phyloP scores from a whole-genome alignment of 495 filamentous ascomycete species.

The Podospora pseudopauciseta region DNA sequence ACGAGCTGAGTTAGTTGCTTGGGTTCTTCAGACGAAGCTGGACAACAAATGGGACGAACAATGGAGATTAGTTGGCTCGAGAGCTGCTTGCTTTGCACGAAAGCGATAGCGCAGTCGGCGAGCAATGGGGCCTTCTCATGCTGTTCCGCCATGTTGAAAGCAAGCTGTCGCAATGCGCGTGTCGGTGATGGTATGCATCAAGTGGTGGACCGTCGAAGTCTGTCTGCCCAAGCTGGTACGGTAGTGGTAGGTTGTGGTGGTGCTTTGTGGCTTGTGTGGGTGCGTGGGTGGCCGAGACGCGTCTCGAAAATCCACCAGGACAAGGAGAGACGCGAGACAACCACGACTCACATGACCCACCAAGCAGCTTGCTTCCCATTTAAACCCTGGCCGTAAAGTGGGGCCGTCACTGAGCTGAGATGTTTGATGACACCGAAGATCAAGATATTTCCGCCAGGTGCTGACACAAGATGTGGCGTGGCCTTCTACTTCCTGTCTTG shows the following conservation, averaged over 20 bases:
- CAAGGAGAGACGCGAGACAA: slow-evolving; percentile 27
- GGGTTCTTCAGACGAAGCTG: slow-evolving; percentile 20
- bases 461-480: no score
- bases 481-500: no score
- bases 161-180: slow-evolving; percentile 21
- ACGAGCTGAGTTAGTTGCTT: slow-evolving; percentile 29
- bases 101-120: slow-evolving; percentile 41
- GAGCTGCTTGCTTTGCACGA: slow-evolving; percentile 46
- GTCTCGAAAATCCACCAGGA: slow-evolving; percentile 18
- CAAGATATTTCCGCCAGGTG: no score
- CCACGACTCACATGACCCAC: slow-evolving; percentile 30
- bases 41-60: slow-evolving; percentile 33
- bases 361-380: slow-evolving; percentile 8
- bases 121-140: slow-evolving; percentile 29
- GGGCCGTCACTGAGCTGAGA: background rate
- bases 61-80: slow-evolving; percentile 37
- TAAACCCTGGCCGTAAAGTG: slow-evolving; percentile 9
- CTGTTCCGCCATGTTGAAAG: slow-evolving; percentile 38
- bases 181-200: background rate
- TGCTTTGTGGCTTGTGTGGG: slow-evolving; percentile 7
- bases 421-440: no score
- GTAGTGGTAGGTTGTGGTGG: background rate
- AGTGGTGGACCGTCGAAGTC: background rate
- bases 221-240: background rate
- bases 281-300: slow-evolving; percentile 19